Evolutionary conservation across 31 red algal genomes (phyloP), one percentile per base, ranked within the genome.

Genomic region (Asparagopsis taxiformis): DNA sequence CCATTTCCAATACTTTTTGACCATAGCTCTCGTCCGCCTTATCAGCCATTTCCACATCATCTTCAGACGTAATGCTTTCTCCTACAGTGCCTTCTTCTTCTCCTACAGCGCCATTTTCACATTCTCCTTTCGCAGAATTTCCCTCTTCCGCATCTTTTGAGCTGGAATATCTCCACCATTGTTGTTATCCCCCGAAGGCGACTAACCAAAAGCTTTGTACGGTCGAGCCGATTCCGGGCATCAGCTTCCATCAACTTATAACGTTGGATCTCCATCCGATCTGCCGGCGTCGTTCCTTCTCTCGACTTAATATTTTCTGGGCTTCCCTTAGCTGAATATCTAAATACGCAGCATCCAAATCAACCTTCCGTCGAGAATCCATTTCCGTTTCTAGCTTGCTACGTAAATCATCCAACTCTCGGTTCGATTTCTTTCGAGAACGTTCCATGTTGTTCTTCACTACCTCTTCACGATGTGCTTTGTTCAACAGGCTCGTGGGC

Each of bases 321-420:
- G 39, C 48, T 16, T 67, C 59, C 16, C 39, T 67, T 0, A 51
- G 49, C 38, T 34, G 60, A 13, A 76, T 62, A 3, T 88, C 65
- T 13, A 63, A 62, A 55, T 76, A 77, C 21, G 55, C 30, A 17
- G 65, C 53, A 16, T 88, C 83, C 43, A 88, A 31, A 25, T 76
- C 83, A 31, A 43, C 35, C 55, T 72, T 77, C 25, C 83, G 49
- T 31, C 72, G 17, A 10, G 64, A 33, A 39, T 78, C 83, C 72
- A 88, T 71, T 30, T 88, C 83, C 25, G 30, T 30, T 5, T 78
- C 72, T 13, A 88, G 51, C 23, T 75, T 63, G 16, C 11, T 9
- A 38, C 65, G 51, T 28, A 68, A 34, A 36, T 88, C 83, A 16
- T 88, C 83, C 0, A 62, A 41, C 32, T 88, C 83, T 15, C 83